Percentiles rank a stretch among this genome's conserved stretches.
phyloP scores from a whole-genome alignment of 768 basidiomycete species.

The Lentinula detonsa region DNA sequence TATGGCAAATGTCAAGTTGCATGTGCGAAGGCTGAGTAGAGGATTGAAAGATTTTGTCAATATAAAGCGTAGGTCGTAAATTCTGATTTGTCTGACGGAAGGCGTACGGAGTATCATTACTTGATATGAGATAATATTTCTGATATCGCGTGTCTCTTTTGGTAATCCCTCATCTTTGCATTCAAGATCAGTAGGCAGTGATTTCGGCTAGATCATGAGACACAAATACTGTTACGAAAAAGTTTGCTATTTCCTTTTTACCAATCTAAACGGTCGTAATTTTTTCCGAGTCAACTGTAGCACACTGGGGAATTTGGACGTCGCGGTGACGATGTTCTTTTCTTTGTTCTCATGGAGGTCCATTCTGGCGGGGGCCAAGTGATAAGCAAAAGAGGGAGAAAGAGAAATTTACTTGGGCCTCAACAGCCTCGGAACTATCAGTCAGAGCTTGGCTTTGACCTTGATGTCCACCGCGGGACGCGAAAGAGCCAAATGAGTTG shows the following conservation, averaged over 20 bases:
- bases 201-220: no score
- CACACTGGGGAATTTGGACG: constrained; percentile 57
- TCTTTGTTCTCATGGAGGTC: constrained; percentile 48
- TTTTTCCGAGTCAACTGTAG: constrained; percentile 27
- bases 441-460: constrained; percentile 7
- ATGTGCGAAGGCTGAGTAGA: neutral
- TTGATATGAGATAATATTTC: neutral
- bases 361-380: constrained; percentile 31
- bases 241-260: no score
- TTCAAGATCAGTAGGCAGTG: no score
- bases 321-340: constrained; percentile 47
- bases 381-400: neutral
- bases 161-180: no score
- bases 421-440: constrained; percentile 11
- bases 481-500: constrained; percentile 20
- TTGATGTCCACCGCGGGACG: neutral
- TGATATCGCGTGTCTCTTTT: no score
- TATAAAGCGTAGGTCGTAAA: neutral
- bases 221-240: no score
- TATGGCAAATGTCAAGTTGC: neutral
- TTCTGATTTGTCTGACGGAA: no score
- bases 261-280: constrained; percentile 26
- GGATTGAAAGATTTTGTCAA: neutral
- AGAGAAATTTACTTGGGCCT: constrained; percentile 24
- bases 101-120: no score